Conservation (phyloP, 1,284 basidiomycete genomes). For the Fomitopsis schrenkii region DNA sequence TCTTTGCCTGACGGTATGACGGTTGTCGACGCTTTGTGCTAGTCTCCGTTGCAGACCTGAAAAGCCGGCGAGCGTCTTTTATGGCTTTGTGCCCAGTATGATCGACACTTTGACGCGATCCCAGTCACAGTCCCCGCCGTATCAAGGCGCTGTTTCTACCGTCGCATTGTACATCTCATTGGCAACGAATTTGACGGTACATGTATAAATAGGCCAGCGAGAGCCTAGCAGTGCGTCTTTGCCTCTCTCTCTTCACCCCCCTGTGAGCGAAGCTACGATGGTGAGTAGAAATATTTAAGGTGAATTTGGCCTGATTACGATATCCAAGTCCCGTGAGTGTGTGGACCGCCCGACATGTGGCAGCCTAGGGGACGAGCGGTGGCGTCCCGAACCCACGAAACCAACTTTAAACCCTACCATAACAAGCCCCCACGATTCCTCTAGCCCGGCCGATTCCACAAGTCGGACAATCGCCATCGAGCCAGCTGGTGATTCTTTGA, state of each 20-base stretch:
- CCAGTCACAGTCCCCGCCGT: too few relatives aligned
- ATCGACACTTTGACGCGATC: neutral
- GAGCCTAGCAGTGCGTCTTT: neutral
- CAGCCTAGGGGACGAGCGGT: neutral
- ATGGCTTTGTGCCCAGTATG: neutral
- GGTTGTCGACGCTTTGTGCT: too few relatives aligned
- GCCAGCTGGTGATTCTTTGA: conserved; percentile 10
- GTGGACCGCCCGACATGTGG: neutral
- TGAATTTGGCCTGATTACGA: neutral
- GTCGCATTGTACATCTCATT: too few relatives aligned
- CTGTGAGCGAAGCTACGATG: neutral
- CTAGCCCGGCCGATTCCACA: neutral
- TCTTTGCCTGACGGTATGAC: too few relatives aligned
- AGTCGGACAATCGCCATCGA: conserved; percentile 2
- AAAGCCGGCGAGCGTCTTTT: too few relatives aligned
- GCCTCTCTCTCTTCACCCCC: too few relatives aligned
- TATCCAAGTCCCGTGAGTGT: neutral
- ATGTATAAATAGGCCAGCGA: too few relatives aligned
- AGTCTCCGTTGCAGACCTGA: too few relatives aligned
- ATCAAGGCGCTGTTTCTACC: too few relatives aligned
- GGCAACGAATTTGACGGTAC: too few relatives aligned
- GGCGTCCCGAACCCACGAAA: neutral
- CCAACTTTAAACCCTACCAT: conserved; percentile 2
- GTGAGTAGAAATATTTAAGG: neutral
- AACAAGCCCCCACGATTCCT: conserved; percentile 1